These are phyloP conservation scores for Picochlorum sp. DNA, from an alignment of 139 green algal species.

Conservation along the genomic window DNA sequence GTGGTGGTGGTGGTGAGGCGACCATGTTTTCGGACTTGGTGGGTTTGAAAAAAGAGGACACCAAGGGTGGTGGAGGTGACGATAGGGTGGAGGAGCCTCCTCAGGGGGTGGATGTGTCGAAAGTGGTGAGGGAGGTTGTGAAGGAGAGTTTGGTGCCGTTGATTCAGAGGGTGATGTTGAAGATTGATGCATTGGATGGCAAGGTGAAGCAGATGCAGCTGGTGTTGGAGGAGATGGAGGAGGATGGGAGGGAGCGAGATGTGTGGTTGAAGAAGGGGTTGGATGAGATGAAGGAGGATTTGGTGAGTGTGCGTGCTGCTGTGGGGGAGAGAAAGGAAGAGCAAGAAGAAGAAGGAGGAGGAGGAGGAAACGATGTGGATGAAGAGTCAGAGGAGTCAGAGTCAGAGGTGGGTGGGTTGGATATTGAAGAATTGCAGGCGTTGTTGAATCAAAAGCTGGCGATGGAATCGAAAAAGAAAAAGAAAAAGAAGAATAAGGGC, in stretches of 20 bases:
- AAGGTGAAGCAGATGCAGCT: constrained; percentile 32
- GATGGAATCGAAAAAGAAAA: background rate
- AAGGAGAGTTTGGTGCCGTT: constrained; percentile 23
- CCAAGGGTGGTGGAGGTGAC: no score
- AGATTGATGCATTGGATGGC: constrained; percentile 37
- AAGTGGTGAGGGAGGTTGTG: background rate
- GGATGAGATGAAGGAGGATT: constrained; percentile 32
- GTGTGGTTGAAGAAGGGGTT: constrained; percentile 27
- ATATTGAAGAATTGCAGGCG: no score
- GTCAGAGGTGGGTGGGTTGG: background rate
- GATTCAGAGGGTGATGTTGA: constrained; percentile 36
- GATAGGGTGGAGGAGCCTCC: no score
- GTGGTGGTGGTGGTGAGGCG: no score
- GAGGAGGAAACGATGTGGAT: background rate
- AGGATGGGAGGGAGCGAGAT: constrained; percentile 26
- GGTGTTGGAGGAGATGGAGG: constrained; percentile 28
- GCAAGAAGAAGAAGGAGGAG: background rate
- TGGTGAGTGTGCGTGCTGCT: constrained; percentile 35
- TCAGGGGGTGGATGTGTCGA: background rate
- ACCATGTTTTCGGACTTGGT: no score
- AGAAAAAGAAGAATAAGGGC: background rate
- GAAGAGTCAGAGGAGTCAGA: background rate
- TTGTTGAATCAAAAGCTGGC: no score
- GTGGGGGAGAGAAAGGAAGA: background rate
- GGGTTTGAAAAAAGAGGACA: no score